Evolutionary conservation across 768 basidiomycete species (phyloP).

Genomic region (Naematelia aurantialba): DNA sequence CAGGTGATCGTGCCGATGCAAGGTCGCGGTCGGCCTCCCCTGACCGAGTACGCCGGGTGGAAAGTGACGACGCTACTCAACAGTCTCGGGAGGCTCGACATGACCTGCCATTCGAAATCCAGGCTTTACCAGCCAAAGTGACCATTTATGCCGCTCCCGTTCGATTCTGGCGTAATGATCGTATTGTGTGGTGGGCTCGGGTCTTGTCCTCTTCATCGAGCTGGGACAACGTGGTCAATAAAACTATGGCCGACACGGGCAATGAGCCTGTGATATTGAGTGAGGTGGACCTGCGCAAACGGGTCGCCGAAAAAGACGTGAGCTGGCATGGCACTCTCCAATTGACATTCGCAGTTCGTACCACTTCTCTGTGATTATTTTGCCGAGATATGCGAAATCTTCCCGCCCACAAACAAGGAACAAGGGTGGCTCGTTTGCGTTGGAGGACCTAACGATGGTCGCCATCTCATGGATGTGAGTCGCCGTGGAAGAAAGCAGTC

Average conservation of each 20-base stretch:
- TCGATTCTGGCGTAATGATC: not conserved
- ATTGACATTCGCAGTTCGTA: conserved; percentile 18
- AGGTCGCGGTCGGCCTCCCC: conserved; percentile 23
- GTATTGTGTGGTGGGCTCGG: conserved; percentile 11
- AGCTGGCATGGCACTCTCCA: conserved; percentile 2
- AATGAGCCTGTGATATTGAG: conserved; percentile 6
- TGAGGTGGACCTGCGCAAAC: conserved; percentile 18
- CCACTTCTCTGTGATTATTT: conserved; percentile 23
- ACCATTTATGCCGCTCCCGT: conserved; percentile 18
- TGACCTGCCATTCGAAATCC: not conserved
- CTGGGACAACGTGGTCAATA: not conserved
- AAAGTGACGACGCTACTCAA: not conserved
- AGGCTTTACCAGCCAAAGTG: not conserved
- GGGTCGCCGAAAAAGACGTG: conserved; percentile 27
- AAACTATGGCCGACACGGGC: conserved; percentile 10
- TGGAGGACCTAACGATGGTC: conserved; percentile 10
- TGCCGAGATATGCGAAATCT: conserved; percentile 22
- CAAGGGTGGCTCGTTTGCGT: conserved; percentile 32
- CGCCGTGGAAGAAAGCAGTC: not conserved
- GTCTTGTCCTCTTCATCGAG: conserved; percentile 3
- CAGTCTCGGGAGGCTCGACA: not conserved
- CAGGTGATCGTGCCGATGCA: conserved; percentile 18
- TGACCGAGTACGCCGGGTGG: not conserved
- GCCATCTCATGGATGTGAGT: conserved; percentile 27
- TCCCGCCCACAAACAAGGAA: conserved; percentile 17